Evolutionary conservation across 2,329 filamentous ascomycete genomes (phyloP).

Genomic region (Tolypocladium tundrense): DNA sequence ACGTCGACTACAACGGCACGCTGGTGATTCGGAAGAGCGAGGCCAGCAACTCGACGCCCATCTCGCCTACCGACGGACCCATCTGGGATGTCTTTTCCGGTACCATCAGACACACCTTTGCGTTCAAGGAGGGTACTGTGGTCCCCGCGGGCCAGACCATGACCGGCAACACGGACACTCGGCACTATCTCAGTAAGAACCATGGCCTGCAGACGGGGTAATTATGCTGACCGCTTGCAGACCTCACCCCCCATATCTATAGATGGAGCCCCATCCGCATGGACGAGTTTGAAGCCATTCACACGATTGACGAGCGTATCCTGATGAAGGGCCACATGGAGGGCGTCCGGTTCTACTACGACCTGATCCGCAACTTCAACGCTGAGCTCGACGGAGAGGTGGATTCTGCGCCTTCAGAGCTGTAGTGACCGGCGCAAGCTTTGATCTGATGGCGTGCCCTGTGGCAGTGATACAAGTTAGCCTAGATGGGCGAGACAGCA

Average conservation of each 20-base stretch:
- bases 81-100: slow-evolving; percentile 39
- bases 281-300: slow-evolving; percentile 19
- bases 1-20: slow-evolving; percentile 23
- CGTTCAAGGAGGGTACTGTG: slow-evolving; percentile 38
- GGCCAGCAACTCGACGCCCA: slow-evolving; percentile 41
- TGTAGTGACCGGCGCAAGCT: background rate
- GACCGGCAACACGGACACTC: slow-evolving; percentile 32
- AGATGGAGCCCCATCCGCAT: slow-evolving; percentile 31
- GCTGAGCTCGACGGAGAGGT: slow-evolving; percentile 4
- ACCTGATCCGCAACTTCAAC: slow-evolving; percentile 34
- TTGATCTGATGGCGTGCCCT: too few relatives aligned
- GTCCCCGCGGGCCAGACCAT: slow-evolving; percentile 39
- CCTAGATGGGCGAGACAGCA: background rate
- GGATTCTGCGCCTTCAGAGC: background rate
- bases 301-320: slow-evolving; percentile 31
- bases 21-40: slow-evolving; percentile 24
- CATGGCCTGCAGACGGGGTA: background rate
- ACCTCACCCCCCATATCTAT: slow-evolving; percentile 23
- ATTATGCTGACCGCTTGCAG: slow-evolving; percentile 3
- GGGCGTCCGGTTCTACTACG: slow-evolving; percentile 32
- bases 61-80: slow-evolving; percentile 40
- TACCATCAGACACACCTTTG: slow-evolving; percentile 31
- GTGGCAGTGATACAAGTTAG: background rate
- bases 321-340: slow-evolving; percentile 28
- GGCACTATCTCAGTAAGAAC: slow-evolving; percentile 27